Evolutionary conservation across 768 basidiomycete species (phyloP).

Genomic region (Boletus huronensis): DNA sequence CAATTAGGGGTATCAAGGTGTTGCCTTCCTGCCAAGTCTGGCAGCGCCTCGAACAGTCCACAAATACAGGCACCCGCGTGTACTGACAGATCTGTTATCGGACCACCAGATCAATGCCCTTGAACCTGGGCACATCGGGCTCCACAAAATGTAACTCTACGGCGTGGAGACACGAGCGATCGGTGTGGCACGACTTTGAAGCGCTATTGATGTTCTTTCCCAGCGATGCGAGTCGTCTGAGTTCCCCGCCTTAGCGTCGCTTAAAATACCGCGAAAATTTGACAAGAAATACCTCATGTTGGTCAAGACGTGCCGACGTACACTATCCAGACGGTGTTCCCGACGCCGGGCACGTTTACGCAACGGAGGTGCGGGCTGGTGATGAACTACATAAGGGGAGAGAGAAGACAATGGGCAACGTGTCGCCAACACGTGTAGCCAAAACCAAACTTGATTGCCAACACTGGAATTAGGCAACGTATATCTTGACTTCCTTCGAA

Average conservation of each 20-base stretch:
- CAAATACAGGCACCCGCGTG: slow-evolving; percentile 21
- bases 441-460: slow-evolving; percentile 17
- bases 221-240: neutral
- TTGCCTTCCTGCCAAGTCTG: neutral
- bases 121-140: slow-evolving; percentile 14
- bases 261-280: neutral
- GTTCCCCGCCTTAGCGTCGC: slow-evolving; percentile 9
- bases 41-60: neutral
- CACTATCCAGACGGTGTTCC: slow-evolving; percentile 4
- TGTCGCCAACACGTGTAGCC: slow-evolving; percentile 37
- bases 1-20: slow-evolving; percentile 13
- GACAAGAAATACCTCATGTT: neutral
- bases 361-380: slow-evolving; percentile 19
- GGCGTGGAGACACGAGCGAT: neutral
- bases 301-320: slow-evolving; percentile 6
- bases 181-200: neutral
- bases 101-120: slow-evolving; percentile 19
- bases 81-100: slow-evolving; percentile 8
- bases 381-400: slow-evolving; percentile 20
- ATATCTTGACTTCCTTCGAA: slow-evolving; percentile 36
- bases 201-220: neutral
- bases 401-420: slow-evolving; percentile 23
- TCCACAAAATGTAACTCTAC: slow-evolving; percentile 2
- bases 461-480: slow-evolving; percentile 30
- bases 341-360: slow-evolving; percentile 25